These are phyloP conservation scores for Cercospora nicotianae DNA, from an alignment of 2,329 filamentous ascomycete genomes.

Conservation along the genomic window DNA sequence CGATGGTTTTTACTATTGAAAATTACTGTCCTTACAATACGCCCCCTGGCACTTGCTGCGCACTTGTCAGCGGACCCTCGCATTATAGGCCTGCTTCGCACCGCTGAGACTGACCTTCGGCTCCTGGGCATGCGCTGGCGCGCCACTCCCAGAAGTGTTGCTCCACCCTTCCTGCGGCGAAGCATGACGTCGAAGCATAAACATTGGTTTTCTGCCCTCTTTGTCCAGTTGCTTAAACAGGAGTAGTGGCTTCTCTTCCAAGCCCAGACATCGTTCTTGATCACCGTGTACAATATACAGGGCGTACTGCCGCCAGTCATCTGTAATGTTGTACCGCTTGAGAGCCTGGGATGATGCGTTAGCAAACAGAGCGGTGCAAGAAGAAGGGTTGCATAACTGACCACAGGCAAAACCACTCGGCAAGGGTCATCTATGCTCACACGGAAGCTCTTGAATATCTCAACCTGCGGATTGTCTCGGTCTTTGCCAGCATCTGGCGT, in stretches of 20 bases:
- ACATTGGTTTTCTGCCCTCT: slow-evolving; percentile 98
- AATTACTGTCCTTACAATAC: slow-evolving; percentile 17
- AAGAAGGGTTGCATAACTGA: slow-evolving; percentile 23
- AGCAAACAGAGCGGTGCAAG: not conserved
- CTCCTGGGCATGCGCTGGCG: slow-evolving; percentile 17
- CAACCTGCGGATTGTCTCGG: slow-evolving; percentile 60
- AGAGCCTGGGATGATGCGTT: slow-evolving; percentile 56
- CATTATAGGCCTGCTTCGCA: not conserved
- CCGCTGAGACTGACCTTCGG: slow-evolving; percentile 18
- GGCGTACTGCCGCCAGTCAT: slow-evolving; percentile 95
- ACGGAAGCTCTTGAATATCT: slow-evolving; percentile 98
- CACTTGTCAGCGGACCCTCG: slow-evolving; percentile 1
- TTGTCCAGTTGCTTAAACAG: slow-evolving; percentile 96
- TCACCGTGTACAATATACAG: slow-evolving; percentile 99
- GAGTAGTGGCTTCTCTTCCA: slow-evolving; percentile 92
- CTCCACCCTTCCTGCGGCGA: slow-evolving; percentile 45
- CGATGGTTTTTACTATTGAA: not conserved
- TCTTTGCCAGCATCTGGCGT: slow-evolving; percentile 27
- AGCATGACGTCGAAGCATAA: slow-evolving; percentile 79
- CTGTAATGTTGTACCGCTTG: slow-evolving; percentile 98
- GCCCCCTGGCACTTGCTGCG: slow-evolving; percentile 24
- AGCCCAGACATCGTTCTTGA: slow-evolving; percentile 86
- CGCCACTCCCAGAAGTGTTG: slow-evolving; percentile 21
- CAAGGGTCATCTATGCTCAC: slow-evolving; percentile 98
- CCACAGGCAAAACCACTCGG: slow-evolving; percentile 89